A percentile compares a stretch with the other conserved stretches of the same genome.
phyloP scores from a whole-genome alignment of 352 stramenopile genomes.

The Phytophthora crassamura region DNA sequence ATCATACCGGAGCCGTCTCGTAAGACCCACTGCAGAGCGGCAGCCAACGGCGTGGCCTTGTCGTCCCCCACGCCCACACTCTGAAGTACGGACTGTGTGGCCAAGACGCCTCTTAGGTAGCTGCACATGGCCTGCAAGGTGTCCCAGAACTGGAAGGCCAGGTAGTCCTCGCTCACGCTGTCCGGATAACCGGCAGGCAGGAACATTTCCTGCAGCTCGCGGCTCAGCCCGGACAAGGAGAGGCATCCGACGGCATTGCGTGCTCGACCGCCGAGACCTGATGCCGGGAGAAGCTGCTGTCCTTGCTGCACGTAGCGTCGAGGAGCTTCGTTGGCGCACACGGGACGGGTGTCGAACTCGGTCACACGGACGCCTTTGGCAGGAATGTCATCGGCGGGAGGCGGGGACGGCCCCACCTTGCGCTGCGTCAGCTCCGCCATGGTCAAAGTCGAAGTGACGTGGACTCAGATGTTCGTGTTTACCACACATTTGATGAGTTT shows the following conservation, averaged over 20 bases:
- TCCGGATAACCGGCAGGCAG: conserved; percentile 85
- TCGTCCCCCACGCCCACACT: conserved; percentile 94
- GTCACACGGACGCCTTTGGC: conserved; percentile 45
- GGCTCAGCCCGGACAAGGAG: conserved; percentile 44
- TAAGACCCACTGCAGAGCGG: conserved; percentile 82
- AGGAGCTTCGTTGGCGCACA: conserved; percentile 55
- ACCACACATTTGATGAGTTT: not conserved
- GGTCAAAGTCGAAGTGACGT: conserved; percentile 7
- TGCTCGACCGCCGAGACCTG: conserved; percentile 16
- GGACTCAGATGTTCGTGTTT: not conserved
- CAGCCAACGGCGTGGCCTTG: conserved; percentile 70
- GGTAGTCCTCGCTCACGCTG: conserved; percentile 91
- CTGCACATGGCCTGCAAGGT: conserved; percentile 95
- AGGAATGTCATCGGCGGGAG: conserved; percentile 10
- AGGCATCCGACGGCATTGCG: conserved; percentile 29
- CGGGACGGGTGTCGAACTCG: conserved; percentile 67
- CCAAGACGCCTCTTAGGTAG: conserved; percentile 94
- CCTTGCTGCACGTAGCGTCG: conserved; percentile 56
- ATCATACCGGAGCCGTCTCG: conserved; percentile 87
- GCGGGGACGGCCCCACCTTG: conserved; percentile 39
- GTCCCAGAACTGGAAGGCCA: conserved; percentile 96
- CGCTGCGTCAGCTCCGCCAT: conserved; percentile 63
- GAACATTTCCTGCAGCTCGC: conserved; percentile 88
- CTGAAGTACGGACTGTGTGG: conserved; percentile 93
- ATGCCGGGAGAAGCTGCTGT: conserved; percentile 36